Conservation (phyloP, 352 stramenopile species). For the Phytophthora europaea region DNA sequence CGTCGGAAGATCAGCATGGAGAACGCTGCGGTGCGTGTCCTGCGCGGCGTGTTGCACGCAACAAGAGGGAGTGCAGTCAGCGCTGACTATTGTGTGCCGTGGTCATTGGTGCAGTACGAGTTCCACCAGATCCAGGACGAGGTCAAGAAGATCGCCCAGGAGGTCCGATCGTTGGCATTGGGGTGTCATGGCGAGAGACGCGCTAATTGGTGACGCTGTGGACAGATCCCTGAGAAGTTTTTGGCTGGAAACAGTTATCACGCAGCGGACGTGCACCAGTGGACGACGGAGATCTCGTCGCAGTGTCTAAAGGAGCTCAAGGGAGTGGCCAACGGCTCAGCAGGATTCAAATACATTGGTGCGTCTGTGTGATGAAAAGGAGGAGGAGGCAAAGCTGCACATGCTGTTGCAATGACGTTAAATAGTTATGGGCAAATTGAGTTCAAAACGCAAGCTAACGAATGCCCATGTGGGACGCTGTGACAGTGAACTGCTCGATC, state of each 20-base stretch:
- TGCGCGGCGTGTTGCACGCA: neutral
- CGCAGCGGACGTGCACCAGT: slow-evolving; percentile 82
- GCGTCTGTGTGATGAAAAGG: slow-evolving; percentile 9
- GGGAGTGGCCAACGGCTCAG: slow-evolving; percentile 81
- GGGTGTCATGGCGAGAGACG: neutral
- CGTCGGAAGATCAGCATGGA: slow-evolving; percentile 64
- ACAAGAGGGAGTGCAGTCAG: neutral
- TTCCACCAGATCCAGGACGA: slow-evolving; percentile 89
- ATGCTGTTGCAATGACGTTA: slow-evolving; percentile 37
- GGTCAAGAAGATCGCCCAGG: slow-evolving; percentile 87
- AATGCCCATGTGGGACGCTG: slow-evolving; percentile 20
- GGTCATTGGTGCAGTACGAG: slow-evolving; percentile 61
- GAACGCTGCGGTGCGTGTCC: slow-evolving; percentile 51
- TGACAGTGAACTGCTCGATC: slow-evolving; percentile 86
- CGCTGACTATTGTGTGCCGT: neutral
- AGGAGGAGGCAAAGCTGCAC: neutral
- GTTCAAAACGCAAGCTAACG: slow-evolving; percentile 35
- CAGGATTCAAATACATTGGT: slow-evolving; percentile 93
- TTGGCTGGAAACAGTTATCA: slow-evolving; percentile 79
- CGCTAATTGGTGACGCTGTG: slow-evolving; percentile 6
- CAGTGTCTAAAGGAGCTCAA: slow-evolving; percentile 89
- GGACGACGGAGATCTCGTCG: slow-evolving; percentile 82
- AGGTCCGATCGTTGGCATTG: slow-evolving; percentile 48
- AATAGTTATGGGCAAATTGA: slow-evolving; percentile 49
- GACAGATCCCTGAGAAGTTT: slow-evolving; percentile 79